A percentile compares a stretch with the other conserved stretches of the same genome.
Evolutionary conservation across 2,329 filamentous ascomycete species (phyloP).

Genomic region (Didymella sp.): DNA sequence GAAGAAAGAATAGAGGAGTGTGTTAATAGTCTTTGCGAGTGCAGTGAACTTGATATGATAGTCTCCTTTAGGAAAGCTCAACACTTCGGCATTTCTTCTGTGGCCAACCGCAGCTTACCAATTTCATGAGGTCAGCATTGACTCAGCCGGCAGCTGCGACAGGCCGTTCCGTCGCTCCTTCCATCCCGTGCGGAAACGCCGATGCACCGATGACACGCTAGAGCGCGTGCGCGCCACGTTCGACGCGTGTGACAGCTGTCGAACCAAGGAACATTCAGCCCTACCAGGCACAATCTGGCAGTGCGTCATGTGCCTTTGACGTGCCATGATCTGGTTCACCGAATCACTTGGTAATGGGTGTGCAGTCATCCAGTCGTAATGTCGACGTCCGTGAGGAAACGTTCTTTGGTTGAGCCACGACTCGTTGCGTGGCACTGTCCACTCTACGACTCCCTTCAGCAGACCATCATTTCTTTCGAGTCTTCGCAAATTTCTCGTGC

Average conservation of each 20-base stretch:
- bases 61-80: constrained; percentile 13
- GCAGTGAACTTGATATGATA: constrained; percentile 9
- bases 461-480: constrained; percentile 37
- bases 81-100: constrained; percentile 12
- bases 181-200: not conserved
- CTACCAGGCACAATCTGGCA: not conserved
- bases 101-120: constrained; percentile 27
- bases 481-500: constrained; percentile 50
- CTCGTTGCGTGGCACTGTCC: constrained; percentile 17
- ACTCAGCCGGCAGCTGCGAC: constrained; percentile 25
- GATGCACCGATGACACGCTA: constrained; percentile 11
- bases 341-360: not conserved
- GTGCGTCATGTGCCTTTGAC: not conserved
- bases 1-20: not conserved
- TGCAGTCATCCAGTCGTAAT: not conserved
- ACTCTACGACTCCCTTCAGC: constrained; percentile 15
- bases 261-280: constrained; percentile 1
- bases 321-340: not conserved
- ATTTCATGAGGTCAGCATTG: constrained; percentile 18
- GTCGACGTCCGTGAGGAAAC: constrained; percentile 3
- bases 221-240: not conserved
- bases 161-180: not conserved
- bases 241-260: not conserved
- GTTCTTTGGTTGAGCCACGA: constrained; percentile 11
- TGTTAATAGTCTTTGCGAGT: not conserved